Evolutionary conservation across 1,284 basidiomycete genomes (phyloP), one percentile per base, ranked within the genome.

Genomic region (Boletus hoseneyae): DNA sequence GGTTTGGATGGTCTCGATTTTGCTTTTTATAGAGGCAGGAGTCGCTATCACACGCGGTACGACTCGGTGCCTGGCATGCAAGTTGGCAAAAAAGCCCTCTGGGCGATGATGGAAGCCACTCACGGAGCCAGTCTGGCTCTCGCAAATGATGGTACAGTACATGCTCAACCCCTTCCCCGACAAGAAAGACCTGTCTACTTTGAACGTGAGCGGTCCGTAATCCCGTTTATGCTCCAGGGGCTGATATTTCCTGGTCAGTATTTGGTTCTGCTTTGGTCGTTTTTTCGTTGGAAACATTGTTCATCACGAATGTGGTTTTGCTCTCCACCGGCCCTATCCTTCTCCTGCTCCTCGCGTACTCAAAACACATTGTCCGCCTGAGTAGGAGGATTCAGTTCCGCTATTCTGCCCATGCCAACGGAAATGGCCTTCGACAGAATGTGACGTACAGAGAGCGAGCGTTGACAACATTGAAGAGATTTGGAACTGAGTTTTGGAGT

Each of bases 81-180:
- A 13, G 80, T 78, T 0, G 74, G 75, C 18, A 72, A 73, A 53
- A 71, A 69, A 49, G 76, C 87, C 3, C 65, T 89, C 9, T 90
- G 87, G 87, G 74, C 78, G 3, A 87, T 90, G 83, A 77, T 90
- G 76, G 84, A 89, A 55, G 73, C 75, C 4, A 71, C 80, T 0
- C 67, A 73, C 43, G 78, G 75, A 3, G 77, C 81, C 0, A 85
- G 81, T 6, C 48, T 74, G 10, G 71, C 73, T 3, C 66, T 91
- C 25, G 68, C 82, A 13, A 77, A 80, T 53, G 62, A 70, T 42
- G 62, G 68, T 54, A 43, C 45, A 15, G 56, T 54, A 21, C 61
- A 65, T 38, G 12, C 47, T 16, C 49, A 51, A 30, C 38, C 47
- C 6, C 25, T 37, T 25, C 33, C 52, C 12, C 49, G 42, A 21